Conservation (phyloP, 805 yeast species). For the Saccharomycopsis sp. region DNA sequence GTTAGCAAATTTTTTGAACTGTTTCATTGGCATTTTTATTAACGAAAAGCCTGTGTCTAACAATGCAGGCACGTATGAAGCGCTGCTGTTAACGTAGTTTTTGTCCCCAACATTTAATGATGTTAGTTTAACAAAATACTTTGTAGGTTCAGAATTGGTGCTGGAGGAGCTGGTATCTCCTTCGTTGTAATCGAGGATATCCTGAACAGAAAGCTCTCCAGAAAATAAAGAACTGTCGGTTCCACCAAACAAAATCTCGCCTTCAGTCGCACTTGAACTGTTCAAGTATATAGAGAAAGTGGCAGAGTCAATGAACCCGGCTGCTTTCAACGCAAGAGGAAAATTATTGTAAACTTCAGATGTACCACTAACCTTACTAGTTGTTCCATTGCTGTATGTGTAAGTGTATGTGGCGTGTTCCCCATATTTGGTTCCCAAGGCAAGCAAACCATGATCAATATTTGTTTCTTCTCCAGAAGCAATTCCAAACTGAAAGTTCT, state of each 20-base stretch:
- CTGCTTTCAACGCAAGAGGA: conserved; percentile 30
- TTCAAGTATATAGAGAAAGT: conserved; percentile 44
- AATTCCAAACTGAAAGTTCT: not conserved
- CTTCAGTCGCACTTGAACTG: conserved; percentile 26
- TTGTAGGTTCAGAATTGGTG: not conserved
- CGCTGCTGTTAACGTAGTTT: not conserved
- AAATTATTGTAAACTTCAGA: conserved; percentile 23
- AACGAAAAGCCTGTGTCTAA: conserved; percentile 40
- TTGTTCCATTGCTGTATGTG: not conserved
- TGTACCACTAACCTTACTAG: not conserved
- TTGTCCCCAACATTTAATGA: not conserved
- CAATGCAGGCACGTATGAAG: conserved; percentile 32
- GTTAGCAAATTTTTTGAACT: conserved; percentile 25
- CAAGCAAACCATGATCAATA: conserved; percentile 53
- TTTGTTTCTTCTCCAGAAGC: conserved; percentile 3
- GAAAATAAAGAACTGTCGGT: conserved; percentile 35
- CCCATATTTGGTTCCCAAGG: conserved; percentile 62
- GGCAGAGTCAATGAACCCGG: conserved; percentile 35
- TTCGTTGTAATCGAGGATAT: conserved; percentile 22
- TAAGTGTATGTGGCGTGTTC: conserved; percentile 37
- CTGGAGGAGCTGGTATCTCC: not conserved
- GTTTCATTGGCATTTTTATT: conserved; percentile 36
- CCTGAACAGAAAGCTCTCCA: conserved; percentile 32
- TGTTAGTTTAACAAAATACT: not conserved
- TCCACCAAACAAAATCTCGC: conserved; percentile 40